Conservation (phyloP, 1,284 basidiomycete species). For the Microbotryomycetes sp. region DNA sequence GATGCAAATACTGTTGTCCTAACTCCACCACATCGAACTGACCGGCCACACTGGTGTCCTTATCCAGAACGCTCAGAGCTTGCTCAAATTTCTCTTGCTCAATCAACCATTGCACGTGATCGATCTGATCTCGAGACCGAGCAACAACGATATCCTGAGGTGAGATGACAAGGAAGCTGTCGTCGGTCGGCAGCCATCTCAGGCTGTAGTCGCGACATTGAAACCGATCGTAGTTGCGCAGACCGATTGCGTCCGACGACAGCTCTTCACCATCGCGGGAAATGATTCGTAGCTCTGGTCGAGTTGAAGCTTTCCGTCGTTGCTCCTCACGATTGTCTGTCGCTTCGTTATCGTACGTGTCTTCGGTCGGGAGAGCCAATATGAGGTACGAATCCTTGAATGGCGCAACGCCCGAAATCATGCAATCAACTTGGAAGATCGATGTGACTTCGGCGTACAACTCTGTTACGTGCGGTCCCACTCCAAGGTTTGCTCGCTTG, state of each 20-base stretch:
- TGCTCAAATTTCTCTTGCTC: conserved; percentile 80
- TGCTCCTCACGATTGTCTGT: conserved; percentile 64
- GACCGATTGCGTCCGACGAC: conserved; percentile 72
- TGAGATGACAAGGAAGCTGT: conserved; percentile 69
- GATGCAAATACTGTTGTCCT: conserved; percentile 73
- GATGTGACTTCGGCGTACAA: conserved; percentile 72
- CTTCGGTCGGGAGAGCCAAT: conserved; percentile 57
- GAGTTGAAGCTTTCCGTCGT: conserved; percentile 70
- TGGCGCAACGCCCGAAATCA: conserved; percentile 84
- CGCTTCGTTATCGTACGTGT: conserved; percentile 50
- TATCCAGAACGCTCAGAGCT: conserved; percentile 77
- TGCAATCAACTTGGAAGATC: conserved; percentile 89
- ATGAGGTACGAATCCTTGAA: conserved; percentile 70
- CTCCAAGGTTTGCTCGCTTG: conserved; percentile 19
- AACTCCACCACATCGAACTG: conserved; percentile 62
- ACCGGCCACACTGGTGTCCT: conserved; percentile 45
- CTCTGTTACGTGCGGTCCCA: conserved; percentile 16
- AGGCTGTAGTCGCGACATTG: conserved; percentile 89
- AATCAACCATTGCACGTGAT: conserved; percentile 90
- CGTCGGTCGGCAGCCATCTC: conserved; percentile 34
- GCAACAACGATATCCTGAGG: conserved; percentile 82
- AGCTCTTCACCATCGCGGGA: conserved; percentile 83
- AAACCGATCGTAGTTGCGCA: conserved; percentile 73
- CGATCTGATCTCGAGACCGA: conserved; percentile 73
- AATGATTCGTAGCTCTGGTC: conserved; percentile 88